Evolutionary conservation across 495 filamentous ascomycete species (phyloP).

Genomic region (Penicillium samsonianum): DNA sequence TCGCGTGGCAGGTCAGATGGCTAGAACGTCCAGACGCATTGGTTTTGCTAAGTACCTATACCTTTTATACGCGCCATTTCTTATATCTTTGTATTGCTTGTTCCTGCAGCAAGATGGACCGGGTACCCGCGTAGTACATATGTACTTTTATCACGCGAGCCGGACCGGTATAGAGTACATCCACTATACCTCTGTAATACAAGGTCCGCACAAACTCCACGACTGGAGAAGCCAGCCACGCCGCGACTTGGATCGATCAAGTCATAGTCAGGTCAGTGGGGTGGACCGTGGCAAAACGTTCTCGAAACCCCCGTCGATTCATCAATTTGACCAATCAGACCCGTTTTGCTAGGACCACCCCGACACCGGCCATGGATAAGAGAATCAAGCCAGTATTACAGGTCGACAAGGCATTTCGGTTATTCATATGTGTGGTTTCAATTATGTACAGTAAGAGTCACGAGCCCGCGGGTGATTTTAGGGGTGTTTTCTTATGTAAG

Average conservation of each 20-base stretch:
- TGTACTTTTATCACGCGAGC: background rate
- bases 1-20: conserved; percentile 9
- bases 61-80: background rate
- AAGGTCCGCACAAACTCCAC: conserved; percentile 1
- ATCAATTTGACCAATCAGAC: conserved; percentile 14
- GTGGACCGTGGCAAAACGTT: conserved; percentile 44
- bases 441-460: conserved; percentile 14
- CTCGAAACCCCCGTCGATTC: conserved; percentile 28
- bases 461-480: background rate
- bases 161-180: conserved; percentile 1
- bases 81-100: background rate
- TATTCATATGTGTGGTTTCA: conserved; percentile 12
- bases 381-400: conserved; percentile 17
- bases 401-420: conserved; percentile 8
- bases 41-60: background rate
- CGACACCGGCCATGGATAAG: conserved; percentile 37
- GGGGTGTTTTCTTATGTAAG: background rate
- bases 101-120: conserved; percentile 11
- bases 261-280: conserved; percentile 12
- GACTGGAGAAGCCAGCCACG: conserved; percentile 21
- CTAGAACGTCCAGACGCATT: background rate
- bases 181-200: conserved; percentile 13
- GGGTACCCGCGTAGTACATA: conserved; percentile 5
- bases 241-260: conserved; percentile 19
- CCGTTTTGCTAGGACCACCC: conserved; percentile 22